A percentile compares a stretch with the other conserved stretches of the same genome.
Conservation (phyloP, 371 early-diverging fungal species). For the Cokeromyces recurvatus region DNA sequence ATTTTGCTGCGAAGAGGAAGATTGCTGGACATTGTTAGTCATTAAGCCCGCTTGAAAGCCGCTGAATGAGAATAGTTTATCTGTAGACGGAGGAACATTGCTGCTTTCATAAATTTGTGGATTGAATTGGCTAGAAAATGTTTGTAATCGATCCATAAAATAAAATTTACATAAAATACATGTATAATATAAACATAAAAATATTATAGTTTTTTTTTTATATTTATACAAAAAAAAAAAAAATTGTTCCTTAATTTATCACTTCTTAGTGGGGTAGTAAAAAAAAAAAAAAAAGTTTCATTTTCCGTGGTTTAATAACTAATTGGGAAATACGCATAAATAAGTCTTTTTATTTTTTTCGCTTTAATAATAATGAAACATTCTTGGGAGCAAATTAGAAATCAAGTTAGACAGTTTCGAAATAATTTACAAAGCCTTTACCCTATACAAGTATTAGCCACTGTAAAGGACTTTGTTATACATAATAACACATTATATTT, state of each 20-base stretch:
- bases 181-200: too few relatives aligned
- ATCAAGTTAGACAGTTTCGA: constrained; percentile 54
- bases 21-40: too few relatives aligned
- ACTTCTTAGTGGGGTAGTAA: too few relatives aligned
- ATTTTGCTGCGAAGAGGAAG: too few relatives aligned
- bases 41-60: constrained; percentile 29
- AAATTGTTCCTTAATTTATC: too few relatives aligned
- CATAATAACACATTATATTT: constrained; percentile 53
- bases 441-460: constrained; percentile 28
- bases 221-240: too few relatives aligned
- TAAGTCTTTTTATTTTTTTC: too few relatives aligned
- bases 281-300: too few relatives aligned
- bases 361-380: constrained; percentile 20
- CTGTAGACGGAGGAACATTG: constrained; percentile 26
- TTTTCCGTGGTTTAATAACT: too few relatives aligned
- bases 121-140: constrained; percentile 16
- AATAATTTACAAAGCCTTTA: constrained; percentile 31
- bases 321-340: too few relatives aligned
- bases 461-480: constrained; percentile 55
- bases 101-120: constrained; percentile 25
- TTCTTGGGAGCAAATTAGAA: constrained; percentile 60
- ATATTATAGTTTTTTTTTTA: too few relatives aligned
- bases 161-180: too few relatives aligned
- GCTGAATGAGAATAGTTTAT: constrained; percentile 19
- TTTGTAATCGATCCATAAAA: constrained; percentile 24